A percentile compares a stretch with the other conserved stretches of the same genome.
phyloP scores from a whole-genome alignment of 768 basidiomycete genomes.

The Lactifluus volemus region DNA sequence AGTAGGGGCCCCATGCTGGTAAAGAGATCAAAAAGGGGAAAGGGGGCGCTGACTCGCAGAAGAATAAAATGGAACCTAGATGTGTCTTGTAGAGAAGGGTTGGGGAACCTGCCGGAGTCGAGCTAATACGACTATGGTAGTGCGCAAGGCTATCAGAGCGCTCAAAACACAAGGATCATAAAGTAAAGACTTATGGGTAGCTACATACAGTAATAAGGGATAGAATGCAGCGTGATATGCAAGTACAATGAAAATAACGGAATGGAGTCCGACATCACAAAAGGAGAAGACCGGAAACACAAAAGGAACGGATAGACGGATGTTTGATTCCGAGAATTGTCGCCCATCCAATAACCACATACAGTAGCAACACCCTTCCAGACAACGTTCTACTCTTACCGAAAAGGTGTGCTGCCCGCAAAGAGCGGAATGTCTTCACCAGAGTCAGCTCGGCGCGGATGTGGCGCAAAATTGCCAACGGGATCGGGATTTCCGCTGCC shows the following conservation, averaged over 20 bases:
- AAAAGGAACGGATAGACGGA: not conserved
- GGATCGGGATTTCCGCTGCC: not conserved
- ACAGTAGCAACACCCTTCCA: no score
- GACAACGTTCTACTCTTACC: not conserved
- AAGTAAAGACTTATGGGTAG: not conserved
- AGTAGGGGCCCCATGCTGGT: not conserved
- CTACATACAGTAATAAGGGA: not conserved
- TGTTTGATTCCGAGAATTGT: not conserved
- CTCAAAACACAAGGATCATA: not conserved
- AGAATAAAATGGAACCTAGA: conserved; percentile 4
- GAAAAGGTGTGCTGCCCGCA: conserved; percentile 12
- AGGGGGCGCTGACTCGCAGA: not conserved
- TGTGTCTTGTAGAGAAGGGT: no score
- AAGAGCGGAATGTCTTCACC: conserved; percentile 6
- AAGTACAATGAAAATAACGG: not conserved
- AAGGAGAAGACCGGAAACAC: not conserved
- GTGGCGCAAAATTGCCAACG: not conserved
- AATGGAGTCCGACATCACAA: not conserved
- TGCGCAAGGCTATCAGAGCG: not conserved
- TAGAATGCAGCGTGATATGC: not conserved
- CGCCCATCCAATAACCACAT: not conserved
- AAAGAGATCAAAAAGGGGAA: not conserved
- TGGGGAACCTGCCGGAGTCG: not conserved
- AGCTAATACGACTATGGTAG: conserved; percentile 5
- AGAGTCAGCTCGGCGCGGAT: conserved; percentile 10